Percentiles rank a stretch among this genome's conserved stretches.
Conservation (phyloP, 331 rosid genomes). For the Telfairia occidentalis region DNA sequence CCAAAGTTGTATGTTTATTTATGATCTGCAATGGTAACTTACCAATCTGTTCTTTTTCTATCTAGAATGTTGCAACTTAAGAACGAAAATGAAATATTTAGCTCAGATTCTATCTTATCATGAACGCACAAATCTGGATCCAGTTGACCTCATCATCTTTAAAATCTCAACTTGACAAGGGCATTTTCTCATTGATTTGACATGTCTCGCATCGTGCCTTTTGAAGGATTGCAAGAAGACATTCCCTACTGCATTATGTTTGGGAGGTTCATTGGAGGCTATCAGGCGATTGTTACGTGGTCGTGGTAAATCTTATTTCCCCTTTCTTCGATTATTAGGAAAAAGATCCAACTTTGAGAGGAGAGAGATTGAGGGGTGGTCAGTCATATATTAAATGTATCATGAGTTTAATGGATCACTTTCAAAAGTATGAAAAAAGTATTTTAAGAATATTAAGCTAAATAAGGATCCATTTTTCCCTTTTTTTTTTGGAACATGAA, state of each 20-base stretch:
- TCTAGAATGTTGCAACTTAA: too few species aligned
- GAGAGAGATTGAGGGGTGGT: background rate
- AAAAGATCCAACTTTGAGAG: background rate
- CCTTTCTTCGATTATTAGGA: background rate
- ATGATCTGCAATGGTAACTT: background rate
- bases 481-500: background rate
- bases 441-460: background rate
- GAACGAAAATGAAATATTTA: background rate
- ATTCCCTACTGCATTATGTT: slow-evolving; percentile 77
- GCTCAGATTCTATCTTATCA: background rate
- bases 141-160: background rate
- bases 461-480: too few species aligned
- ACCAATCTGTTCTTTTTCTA: background rate
- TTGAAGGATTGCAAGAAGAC: slow-evolving; percentile 71
- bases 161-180: background rate
- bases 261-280: slow-evolving; percentile 74
- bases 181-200: background rate
- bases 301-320: slow-evolving; percentile 33
- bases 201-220: slow-evolving; percentile 5
- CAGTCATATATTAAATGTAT: background rate
- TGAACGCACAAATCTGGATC: background rate
- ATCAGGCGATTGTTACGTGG: slow-evolving; percentile 38
- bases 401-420: background rate
- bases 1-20: background rate
- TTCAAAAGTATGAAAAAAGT: background rate